Conservation (phyloP, 768 basidiomycete species). For the Lentinula raphanica region DNA sequence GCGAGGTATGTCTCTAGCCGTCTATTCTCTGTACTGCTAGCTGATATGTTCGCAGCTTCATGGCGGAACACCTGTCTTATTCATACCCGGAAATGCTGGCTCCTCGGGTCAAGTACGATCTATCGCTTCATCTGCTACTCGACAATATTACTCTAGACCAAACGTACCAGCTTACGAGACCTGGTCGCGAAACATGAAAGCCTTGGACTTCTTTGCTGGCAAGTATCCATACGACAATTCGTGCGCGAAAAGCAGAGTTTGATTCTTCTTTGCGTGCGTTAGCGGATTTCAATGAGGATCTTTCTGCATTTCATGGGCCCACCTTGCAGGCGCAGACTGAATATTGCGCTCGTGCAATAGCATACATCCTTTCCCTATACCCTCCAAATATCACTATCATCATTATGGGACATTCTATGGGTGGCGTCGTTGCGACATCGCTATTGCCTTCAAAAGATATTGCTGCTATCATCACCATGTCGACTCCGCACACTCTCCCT, state of each 20-base stretch:
- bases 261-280: not conserved
- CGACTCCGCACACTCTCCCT: slow-evolving; percentile 83
- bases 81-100: slow-evolving; percentile 96
- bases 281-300: slow-evolving; percentile 97
- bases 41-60: slow-evolving; percentile 11
- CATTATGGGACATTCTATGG: slow-evolving; percentile 95
- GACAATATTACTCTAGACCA: slow-evolving; percentile 72
- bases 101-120: slow-evolving; percentile 91
- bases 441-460: slow-evolving; percentile 65
- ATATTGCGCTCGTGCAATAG: slow-evolving; percentile 67
- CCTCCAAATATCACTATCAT: slow-evolving; percentile 57
- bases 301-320: slow-evolving; percentile 90
- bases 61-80: slow-evolving; percentile 74
- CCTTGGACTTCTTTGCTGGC: slow-evolving; percentile 88
- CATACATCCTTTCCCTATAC: slow-evolving; percentile 78
- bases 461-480: slow-evolving; percentile 89
- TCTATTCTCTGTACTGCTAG: slow-evolving; percentile 9
- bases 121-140: slow-evolving; percentile 85
- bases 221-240: slow-evolving; percentile 16
- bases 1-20: slow-evolving; percentile 38
- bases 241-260: not conserved
- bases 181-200: slow-evolving; percentile 37
- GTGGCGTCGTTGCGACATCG: slow-evolving; percentile 83
- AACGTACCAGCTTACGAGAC: slow-evolving; percentile 51
- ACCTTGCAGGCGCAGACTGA: slow-evolving; percentile 79